Percentiles rank a stretch among this genome's conserved stretches.
Conservation (phyloP, 2,329 filamentous ascomycete genomes). For the Pseudogymnoascus sp. region DNA sequence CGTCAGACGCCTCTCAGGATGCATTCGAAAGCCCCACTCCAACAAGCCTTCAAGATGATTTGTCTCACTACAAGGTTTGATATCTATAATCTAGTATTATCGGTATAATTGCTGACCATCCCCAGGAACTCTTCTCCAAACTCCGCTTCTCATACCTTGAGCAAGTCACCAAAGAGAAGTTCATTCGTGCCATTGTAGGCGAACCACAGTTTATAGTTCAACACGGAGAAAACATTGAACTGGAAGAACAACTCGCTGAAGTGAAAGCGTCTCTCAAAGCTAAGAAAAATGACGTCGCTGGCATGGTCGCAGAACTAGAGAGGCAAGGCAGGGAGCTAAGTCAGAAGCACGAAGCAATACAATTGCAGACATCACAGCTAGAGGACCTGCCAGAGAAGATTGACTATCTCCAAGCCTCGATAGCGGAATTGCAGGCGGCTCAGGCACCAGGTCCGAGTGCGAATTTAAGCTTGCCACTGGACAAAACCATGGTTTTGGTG, state of each 20-base stretch:
- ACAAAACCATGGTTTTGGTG: conserved; percentile 48
- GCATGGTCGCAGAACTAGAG: conserved; percentile 68
- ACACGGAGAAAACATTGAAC: conserved; percentile 69
- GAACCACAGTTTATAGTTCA: conserved; percentile 82
- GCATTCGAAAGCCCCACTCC: conserved; percentile 63
- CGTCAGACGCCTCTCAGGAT: conserved; percentile 64
- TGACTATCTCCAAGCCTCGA: conserved; percentile 39
- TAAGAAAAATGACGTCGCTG: conserved; percentile 70
- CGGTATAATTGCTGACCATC: conserved; percentile 1
- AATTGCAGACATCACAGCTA: conserved; percentile 42
- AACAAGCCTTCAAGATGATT: conserved; percentile 70
- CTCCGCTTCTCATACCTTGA: conserved; percentile 95
- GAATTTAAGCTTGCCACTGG: conserved; percentile 47
- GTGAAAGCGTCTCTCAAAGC: conserved; percentile 70
- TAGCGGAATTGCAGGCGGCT: conserved; percentile 38
- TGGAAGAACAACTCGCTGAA: conserved; percentile 62
- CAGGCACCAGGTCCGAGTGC: conserved; percentile 38
- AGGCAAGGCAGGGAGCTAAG: conserved; percentile 51
- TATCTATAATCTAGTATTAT: background rate
- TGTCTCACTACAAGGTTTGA: conserved; percentile 71
- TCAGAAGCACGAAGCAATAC: conserved; percentile 43
- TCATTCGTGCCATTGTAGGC: conserved; percentile 84
- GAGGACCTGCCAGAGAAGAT: conserved; percentile 46
- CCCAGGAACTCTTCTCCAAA: conserved; percentile 81
- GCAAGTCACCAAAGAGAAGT: conserved; percentile 97